Base-by-base conservation (phyloP, 805 yeast species). In the Nakazawaea ishiwadae region DNA sequence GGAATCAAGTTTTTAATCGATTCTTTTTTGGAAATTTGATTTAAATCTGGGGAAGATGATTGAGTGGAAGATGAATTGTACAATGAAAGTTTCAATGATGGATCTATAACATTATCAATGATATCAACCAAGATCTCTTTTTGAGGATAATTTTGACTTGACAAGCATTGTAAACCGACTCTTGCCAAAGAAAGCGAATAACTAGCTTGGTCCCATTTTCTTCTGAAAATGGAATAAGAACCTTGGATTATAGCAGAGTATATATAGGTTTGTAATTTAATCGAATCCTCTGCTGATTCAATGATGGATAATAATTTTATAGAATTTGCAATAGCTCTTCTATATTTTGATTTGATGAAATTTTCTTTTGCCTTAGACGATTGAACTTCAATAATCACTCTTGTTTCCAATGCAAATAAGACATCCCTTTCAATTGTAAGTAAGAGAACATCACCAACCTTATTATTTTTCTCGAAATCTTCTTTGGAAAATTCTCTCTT, bases 391-490 rank as follows among this genome's bases (percentile, higher is more conserved):
- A 77, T 59, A 36, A 71, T 59, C 9, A 73, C 62, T 45, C 75
- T 75, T 40, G 79, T 68, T 58, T 83, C 89, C 57, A 78, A 70
- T 1, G 90, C 83, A 50, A 72, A 76, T 23, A 87, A 68, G 55
- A 80, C 65, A 50, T 87, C 85, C 55, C 96, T 74, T 60, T 93
- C 98, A 1, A 84, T 79, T n/a, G 73, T 71, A 44, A 78, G 66
- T 18, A 89, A 63, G n/a, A 78, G 59, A 19, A 88, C 61, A 30
- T 71, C 66, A 26, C 81, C 91, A 54, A 64, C 77, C 46, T 71
- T 64, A 10, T 60, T 57, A 51, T 85, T 77, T 16, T 58, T 47
- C 4, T 62, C 69, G 48, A 81, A 81, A 43, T 77, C 73, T 6
- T 68, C 78, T 0, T 62, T 42, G 2, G 69, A 52, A 20, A 84